phyloP scores from a whole-genome alignment of 163 green algal species.

The Chlamydomonas reinhardtii region DNA sequence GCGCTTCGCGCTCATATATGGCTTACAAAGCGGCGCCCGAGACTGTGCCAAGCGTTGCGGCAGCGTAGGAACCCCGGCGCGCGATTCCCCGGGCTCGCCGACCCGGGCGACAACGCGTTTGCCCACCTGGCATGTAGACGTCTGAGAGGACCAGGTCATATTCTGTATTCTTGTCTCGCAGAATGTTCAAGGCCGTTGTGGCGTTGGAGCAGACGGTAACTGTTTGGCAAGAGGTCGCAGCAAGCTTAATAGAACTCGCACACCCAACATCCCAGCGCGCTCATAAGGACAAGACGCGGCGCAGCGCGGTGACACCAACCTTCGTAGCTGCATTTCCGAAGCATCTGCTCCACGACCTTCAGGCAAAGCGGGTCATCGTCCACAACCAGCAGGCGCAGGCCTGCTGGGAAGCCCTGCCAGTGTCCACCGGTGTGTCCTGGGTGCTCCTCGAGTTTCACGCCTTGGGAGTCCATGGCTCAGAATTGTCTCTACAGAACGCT shows the following conservation, averaged over 20 bases:
- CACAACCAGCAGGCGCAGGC: slow-evolving; percentile 89
- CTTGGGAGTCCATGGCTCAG: no score
- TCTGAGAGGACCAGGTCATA: slow-evolving; percentile 97
- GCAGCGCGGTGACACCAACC: slow-evolving; percentile 60
- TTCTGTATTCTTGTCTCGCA: slow-evolving; percentile 77
- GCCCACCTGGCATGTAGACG: slow-evolving; percentile 94
- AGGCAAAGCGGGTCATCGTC: slow-evolving; percentile 96
- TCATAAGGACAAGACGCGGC: neutral
- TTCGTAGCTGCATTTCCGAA: slow-evolving; percentile 88
- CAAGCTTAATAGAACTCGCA: neutral
- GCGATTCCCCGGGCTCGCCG: neutral
- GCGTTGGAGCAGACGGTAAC: slow-evolving; percentile 83
- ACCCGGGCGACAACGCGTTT: neutral
- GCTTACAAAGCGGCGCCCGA: neutral
- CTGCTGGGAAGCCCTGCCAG: slow-evolving; percentile 57
- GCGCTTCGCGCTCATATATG: no score
- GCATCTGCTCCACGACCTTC: slow-evolving; percentile 94
- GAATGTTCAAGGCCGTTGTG: slow-evolving; percentile 76
- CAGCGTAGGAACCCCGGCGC: neutral
- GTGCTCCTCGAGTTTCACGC: no score
- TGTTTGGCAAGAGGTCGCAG: slow-evolving; percentile 51
- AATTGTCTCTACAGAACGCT: no score
- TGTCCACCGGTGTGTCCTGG: no score
- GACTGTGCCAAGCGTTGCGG: neutral
- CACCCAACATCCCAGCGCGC: neutral